Evolutionary conservation across 2,329 filamentous ascomycete genomes (phyloP).

Genomic region (Scedosporium aurantiacum): DNA sequence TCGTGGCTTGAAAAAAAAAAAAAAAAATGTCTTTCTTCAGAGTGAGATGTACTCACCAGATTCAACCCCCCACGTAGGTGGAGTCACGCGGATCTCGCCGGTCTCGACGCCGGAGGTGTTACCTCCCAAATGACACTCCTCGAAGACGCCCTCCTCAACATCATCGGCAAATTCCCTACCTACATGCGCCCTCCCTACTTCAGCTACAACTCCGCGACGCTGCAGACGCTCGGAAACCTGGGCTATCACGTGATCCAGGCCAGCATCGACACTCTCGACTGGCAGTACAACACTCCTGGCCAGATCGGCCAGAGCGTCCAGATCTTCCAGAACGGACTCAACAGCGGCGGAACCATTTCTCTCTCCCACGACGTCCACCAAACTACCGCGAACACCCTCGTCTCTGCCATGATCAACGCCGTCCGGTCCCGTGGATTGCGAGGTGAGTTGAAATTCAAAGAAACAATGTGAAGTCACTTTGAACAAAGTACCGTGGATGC

Average conservation of each 20-base stretch:
- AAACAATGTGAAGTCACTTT: neutral
- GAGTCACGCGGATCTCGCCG: slow-evolving; percentile 32
- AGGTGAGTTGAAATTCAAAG: neutral
- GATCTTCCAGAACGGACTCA: slow-evolving; percentile 18
- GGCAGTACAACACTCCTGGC: slow-evolving; percentile 36
- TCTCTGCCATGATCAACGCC: slow-evolving; percentile 12
- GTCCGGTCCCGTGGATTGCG: slow-evolving; percentile 6
- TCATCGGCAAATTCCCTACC: slow-evolving; percentile 28
- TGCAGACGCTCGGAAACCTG: slow-evolving; percentile 23
- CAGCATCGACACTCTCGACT: slow-evolving; percentile 52
- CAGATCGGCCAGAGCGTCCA: slow-evolving; percentile 36
- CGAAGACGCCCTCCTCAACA: slow-evolving; percentile 31
- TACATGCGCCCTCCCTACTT: slow-evolving; percentile 36
- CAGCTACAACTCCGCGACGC: slow-evolving; percentile 26
- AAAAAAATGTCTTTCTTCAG: neutral
- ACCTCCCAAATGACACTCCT: slow-evolving; percentile 30
- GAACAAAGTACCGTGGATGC: neutral
- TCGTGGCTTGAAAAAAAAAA: neutral
- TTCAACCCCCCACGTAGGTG: slow-evolving; percentile 15
- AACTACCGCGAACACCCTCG: slow-evolving; percentile 31
- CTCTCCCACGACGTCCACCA: slow-evolving; percentile 43
- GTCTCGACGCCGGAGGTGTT: slow-evolving; percentile 21
- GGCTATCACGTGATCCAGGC: slow-evolving; percentile 47
- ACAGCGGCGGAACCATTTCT: slow-evolving; percentile 30
- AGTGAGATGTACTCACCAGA: neutral